Percentiles rank a stretch among this genome's conserved stretches.
Conservation (phyloP, 1,139 yeast species). For the Pneumocystis wakefieldiae region DNA sequence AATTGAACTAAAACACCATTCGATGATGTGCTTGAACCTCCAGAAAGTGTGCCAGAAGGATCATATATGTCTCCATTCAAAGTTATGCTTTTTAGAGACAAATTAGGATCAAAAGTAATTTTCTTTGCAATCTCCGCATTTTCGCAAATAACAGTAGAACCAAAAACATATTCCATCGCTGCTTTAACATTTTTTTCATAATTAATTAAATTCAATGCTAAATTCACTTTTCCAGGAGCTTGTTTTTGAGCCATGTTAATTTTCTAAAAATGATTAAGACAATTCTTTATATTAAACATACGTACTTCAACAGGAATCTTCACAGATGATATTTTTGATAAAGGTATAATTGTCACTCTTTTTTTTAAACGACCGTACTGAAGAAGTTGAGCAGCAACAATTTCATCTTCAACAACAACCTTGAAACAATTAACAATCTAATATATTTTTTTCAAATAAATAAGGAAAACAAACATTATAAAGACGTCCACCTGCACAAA, state of each 20-base stretch:
- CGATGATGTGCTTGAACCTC: constrained; percentile 62
- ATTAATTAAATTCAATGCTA: constrained; percentile 67
- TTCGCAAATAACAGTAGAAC: constrained; percentile 67
- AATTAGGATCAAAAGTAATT: constrained; percentile 72
- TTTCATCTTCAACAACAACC: constrained; percentile 74
- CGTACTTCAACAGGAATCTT: constrained; percentile 20
- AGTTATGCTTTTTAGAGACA: constrained; percentile 77
- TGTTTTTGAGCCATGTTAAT: constrained; percentile 42
- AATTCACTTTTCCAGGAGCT: constrained; percentile 73
- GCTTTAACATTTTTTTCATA: constrained; percentile 53
- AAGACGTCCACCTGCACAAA: constrained; percentile 84
- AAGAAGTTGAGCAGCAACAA: constrained; percentile 64
- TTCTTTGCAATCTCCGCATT: constrained; percentile 79
- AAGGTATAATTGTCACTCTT: constrained; percentile 82
- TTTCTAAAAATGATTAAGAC: constrained; percentile 10
- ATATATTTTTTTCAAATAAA: background rate
- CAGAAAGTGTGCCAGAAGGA: constrained; percentile 90
- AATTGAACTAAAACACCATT: constrained; percentile 45
- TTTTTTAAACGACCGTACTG: constrained; percentile 65
- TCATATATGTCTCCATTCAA: constrained; percentile 89
- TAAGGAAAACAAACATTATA: constrained; percentile 36
- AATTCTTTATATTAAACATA: background rate
- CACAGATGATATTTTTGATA: constrained; percentile 63
- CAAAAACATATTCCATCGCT: constrained; percentile 90
- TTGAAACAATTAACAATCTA: background rate